phyloP scores from a whole-genome alignment of 805 yeast species.

The Zygoascus ofunaensis region DNA sequence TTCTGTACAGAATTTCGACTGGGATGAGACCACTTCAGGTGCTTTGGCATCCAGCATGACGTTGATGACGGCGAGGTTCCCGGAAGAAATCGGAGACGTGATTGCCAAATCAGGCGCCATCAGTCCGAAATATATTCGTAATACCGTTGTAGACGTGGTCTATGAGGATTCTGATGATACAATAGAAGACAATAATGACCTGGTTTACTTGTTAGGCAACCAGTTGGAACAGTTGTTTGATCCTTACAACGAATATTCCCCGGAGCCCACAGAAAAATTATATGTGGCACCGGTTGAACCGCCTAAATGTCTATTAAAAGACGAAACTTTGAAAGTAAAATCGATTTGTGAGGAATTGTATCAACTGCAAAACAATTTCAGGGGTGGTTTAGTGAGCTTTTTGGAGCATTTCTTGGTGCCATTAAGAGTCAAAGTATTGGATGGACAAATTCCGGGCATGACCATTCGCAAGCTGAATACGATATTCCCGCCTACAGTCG shows the following conservation, averaged over 20 bases:
- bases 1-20: slow-evolving; percentile 29
- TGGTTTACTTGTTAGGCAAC: slow-evolving; percentile 71
- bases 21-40: slow-evolving; percentile 86
- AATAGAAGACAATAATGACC: slow-evolving; percentile 59
- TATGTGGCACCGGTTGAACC: slow-evolving; percentile 49
- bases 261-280: slow-evolving; percentile 68
- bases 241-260: slow-evolving; percentile 84
- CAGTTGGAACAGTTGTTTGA: slow-evolving; percentile 85
- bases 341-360: slow-evolving; percentile 60
- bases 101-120: slow-evolving; percentile 51
- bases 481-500: slow-evolving; percentile 89
- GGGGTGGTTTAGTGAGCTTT: slow-evolving; percentile 62
- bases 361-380: slow-evolving; percentile 62
- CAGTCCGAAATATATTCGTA: slow-evolving; percentile 39
- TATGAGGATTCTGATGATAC: slow-evolving; percentile 47
- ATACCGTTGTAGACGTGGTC: slow-evolving; percentile 63
- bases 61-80: slow-evolving; percentile 43
- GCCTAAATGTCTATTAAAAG: slow-evolving; percentile 8
- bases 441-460: slow-evolving; percentile 40
- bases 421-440: slow-evolving; percentile 52
- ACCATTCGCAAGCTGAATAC: slow-evolving; percentile 63
- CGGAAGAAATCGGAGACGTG: slow-evolving; percentile 47
- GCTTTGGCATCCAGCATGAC: slow-evolving; percentile 58
- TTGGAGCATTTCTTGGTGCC: slow-evolving; percentile 75
- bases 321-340: slow-evolving; percentile 33